These are phyloP conservation scores for Phytophthora pini DNA, from an alignment of 352 stramenopile genomes.

Conservation along the genomic window DNA sequence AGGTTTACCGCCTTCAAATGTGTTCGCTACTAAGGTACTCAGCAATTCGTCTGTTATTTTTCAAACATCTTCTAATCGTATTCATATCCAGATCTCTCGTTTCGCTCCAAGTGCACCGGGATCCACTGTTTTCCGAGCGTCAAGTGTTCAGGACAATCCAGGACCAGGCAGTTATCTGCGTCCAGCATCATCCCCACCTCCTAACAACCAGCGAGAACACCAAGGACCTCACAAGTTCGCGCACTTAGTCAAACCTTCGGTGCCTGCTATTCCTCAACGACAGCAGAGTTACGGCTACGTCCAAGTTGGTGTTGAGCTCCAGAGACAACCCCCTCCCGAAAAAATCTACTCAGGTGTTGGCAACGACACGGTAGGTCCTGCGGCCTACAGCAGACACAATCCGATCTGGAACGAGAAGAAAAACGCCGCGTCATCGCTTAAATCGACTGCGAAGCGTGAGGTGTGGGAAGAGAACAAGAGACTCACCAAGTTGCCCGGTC, in stretches of 20 bases:
- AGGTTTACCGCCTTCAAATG: conserved; percentile 49
- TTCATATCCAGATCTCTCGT: conserved; percentile 55
- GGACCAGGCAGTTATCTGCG: conserved; percentile 62
- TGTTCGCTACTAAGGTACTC: conserved; percentile 71
- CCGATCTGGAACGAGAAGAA: conserved; percentile 73
- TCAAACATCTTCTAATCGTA: not conserved
- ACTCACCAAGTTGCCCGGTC: conserved; percentile 55
- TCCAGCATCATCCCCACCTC: conserved; percentile 28
- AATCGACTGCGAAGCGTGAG: conserved; percentile 76
- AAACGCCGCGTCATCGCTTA: conserved; percentile 68
- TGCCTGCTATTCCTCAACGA: conserved; percentile 72
- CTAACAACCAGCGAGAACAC: conserved; percentile 38
- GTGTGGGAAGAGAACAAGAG: conserved; percentile 74
- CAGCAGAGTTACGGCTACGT: conserved; percentile 83
- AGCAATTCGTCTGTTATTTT: not conserved
- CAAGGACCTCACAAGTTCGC: conserved; percentile 42
- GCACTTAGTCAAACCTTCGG: conserved; percentile 60
- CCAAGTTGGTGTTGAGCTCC: conserved; percentile 50
- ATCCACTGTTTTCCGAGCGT: conserved; percentile 70
- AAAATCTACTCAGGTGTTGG: conserved; percentile 74
- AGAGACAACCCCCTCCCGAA: conserved; percentile 48
- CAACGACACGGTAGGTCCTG: conserved; percentile 75
- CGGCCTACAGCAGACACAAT: conserved; percentile 63
- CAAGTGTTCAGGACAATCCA: conserved; percentile 78
- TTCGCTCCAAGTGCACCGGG: conserved; percentile 77